Conservation (phyloP, 345 rosid genomes). For the Lepidium aucheri region DNA sequence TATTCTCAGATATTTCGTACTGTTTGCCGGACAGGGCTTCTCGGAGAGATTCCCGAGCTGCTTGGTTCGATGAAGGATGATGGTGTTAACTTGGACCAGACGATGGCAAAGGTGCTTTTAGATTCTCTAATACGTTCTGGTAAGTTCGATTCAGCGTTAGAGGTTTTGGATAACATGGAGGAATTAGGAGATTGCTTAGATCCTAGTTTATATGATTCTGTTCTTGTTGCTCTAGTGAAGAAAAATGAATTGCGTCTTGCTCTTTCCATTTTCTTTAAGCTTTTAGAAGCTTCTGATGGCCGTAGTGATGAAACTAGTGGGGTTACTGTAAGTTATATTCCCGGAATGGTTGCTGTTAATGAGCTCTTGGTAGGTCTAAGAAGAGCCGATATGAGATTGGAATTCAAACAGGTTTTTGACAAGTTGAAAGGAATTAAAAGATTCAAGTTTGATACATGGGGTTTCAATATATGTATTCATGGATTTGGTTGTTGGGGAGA, state of each 20-base stretch:
- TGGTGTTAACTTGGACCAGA: constrained; percentile 40
- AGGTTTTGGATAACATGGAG: constrained; percentile 72
- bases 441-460: constrained; percentile 55
- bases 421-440: constrained; percentile 36
- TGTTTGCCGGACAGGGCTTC: constrained; percentile 46
- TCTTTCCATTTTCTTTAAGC: constrained; percentile 59
- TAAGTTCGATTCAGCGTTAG: constrained; percentile 56
- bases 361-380: constrained; percentile 58
- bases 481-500: constrained; percentile 90
- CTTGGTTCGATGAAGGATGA: constrained; percentile 59
- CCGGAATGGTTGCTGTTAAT: constrained; percentile 53
- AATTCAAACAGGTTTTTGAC: constrained; percentile 46
- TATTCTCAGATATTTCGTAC: constrained; percentile 62
- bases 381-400: constrained; percentile 46
- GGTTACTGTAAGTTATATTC: constrained; percentile 23
- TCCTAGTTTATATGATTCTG: constrained; percentile 48
- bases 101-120: constrained; percentile 50
- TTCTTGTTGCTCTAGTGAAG: constrained; percentile 57
- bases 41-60: constrained; percentile 56
- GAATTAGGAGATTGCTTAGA: constrained; percentile 41
- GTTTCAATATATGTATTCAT: constrained; percentile 79
- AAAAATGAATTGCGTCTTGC: constrained; percentile 55
- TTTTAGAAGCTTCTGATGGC: constrained; percentile 35
- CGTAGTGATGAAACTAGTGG: constrained; percentile 11
- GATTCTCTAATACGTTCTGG: constrained; percentile 48